Evolutionary conservation across 2,329 filamentous ascomycete genomes (phyloP), one percentile per base, ranked within the genome.

Genomic region (Sclerotinia spermophila): DNA sequence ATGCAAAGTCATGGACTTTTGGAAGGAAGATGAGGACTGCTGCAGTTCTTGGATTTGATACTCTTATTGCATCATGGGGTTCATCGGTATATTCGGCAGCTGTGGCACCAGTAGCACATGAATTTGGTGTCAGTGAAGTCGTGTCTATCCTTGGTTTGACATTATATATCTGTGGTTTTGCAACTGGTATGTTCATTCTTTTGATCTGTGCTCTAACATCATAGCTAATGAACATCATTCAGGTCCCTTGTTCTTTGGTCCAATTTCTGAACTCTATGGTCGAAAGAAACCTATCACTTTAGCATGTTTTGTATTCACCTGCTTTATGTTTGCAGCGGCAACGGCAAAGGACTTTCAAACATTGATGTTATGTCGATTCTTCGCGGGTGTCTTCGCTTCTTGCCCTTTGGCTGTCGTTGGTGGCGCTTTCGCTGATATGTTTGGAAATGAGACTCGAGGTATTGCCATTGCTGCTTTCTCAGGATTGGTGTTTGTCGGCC

Each of bases 401-500:
- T 58, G 82, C 3, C 81, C 84, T 3, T 77, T 87, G 6, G 81
- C 83, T 1, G 83, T 87, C 61, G 81, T 84, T 0, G 83, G 83
- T 24, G 86, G 86, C 42, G 89, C 91, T 0, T 77, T 92, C 15
- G 87, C 86, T 35, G 90, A 92, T 79, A 81, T 92, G 55, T 92
- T 84, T 80, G 80, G 84, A 0, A 83, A 89, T 0, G 84, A 86
- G 1, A 80, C 87, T 75, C 83, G 90, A 70, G 90, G 89, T 8
- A 84, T 87, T 30, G 90, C 90, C 2, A 88, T 92, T 79, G 87
- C 89, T 0, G 85, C 85, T 0, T 92, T 91, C 77, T 87, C 88
- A 10, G 75, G 78, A 17, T 75, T 78, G 1, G 79, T 80, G 0
- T 77, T 81, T 24, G 64, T 82, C 40, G 80, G 81, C 2, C 81